phyloP scores from a whole-genome alignment of 257 asterid species.

The Lithospermum erythrorhizon region DNA sequence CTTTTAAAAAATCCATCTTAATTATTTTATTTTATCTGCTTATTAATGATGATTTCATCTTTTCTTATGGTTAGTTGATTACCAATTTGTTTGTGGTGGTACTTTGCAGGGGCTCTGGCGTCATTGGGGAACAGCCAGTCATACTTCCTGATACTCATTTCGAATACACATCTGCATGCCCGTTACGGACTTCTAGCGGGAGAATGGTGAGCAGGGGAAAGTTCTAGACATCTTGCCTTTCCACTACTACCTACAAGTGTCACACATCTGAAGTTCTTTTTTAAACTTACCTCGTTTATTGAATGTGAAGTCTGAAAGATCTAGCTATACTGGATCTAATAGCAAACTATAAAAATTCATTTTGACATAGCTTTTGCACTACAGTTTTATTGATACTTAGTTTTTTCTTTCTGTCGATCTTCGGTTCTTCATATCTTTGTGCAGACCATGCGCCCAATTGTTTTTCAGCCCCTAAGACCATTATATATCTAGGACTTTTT shows the following conservation, averaged over 20 bases:
- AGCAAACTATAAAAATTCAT: background rate
- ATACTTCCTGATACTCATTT: conserved; percentile 74
- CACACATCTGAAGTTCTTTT: too few relatives aligned
- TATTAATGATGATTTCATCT: background rate
- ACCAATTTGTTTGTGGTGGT: background rate
- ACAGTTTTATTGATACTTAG: background rate
- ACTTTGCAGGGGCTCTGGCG: conserved; percentile 61
- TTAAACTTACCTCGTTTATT: background rate
- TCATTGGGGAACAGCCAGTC: conserved; percentile 88
- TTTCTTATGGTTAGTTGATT: background rate
- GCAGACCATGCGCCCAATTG: too few relatives aligned
- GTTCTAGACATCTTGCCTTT: background rate
- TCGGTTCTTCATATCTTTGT: too few relatives aligned
- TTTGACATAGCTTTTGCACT: background rate
- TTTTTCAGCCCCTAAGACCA: too few relatives aligned
- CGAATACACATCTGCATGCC: conserved; percentile 91
- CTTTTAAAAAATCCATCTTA: too few relatives aligned
- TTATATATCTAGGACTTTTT: too few relatives aligned
- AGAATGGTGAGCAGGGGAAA: conserved; percentile 55
- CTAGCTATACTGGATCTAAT: too few relatives aligned
- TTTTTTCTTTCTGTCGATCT: background rate
- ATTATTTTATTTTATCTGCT: background rate
- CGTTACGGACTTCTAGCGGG: conserved; percentile 64
- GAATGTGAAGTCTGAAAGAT: too few relatives aligned
- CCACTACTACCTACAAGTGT: background rate